Evolutionary conservation across 129 eudicot genomes (phyloP).

Genomic region (Chrysanthemum lavandulifolium): DNA sequence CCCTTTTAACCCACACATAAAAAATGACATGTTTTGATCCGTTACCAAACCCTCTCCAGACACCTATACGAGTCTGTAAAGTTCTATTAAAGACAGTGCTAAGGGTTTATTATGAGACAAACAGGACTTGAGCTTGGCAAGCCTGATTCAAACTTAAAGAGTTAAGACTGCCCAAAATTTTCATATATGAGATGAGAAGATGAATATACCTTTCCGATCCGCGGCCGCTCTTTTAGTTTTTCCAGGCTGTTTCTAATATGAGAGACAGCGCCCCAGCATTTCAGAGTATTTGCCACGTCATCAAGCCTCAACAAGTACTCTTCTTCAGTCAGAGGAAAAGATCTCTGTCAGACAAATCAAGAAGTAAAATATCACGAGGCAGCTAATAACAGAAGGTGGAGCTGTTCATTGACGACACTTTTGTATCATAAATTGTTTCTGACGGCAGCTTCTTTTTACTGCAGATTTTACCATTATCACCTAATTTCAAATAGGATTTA

Average conservation of each 20-base stretch:
- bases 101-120: too few relatives aligned
- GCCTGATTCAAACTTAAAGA: not conserved
- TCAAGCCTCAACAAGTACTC: constrained; percentile 96
- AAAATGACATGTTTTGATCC: too few relatives aligned
- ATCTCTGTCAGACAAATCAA: constrained; percentile 54
- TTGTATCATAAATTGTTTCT: not conserved
- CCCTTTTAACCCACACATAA: too few relatives aligned
- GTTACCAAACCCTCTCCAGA: too few relatives aligned
- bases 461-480: too few relatives aligned
- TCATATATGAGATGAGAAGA: not conserved
- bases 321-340: constrained; percentile 94
- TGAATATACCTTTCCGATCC: constrained; percentile 83
- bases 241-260: constrained; percentile 82
- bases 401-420: too few relatives aligned
- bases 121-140: not conserved
- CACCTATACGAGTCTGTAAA: too few relatives aligned
- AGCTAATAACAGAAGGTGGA: too few relatives aligned
- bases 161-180: not conserved
- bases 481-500: too few relatives aligned
- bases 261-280: constrained; percentile 99
- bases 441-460: too few relatives aligned
- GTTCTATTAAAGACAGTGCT: too few relatives aligned
- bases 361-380: not conserved
- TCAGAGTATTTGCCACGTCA: constrained; percentile 91
- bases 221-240: constrained; percentile 84